Evolutionary conservation across 192 early-diverging fungal genomes (phyloP), one percentile per base, ranked within the genome.

Genomic region (Coemansia reversa): DNA sequence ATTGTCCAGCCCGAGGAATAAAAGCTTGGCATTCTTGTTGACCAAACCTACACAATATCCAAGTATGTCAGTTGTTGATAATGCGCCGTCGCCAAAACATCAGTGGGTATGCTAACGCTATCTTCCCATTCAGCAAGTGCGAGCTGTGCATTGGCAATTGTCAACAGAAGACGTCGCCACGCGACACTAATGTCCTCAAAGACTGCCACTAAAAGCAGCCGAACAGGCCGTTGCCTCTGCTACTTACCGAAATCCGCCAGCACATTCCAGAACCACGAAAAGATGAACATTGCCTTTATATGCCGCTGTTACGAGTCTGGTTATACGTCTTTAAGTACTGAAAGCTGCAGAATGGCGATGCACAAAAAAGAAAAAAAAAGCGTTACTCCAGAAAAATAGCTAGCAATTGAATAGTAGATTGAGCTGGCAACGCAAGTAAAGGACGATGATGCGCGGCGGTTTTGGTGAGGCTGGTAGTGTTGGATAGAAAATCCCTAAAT

Each of bases 1-100:
- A 84, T 96, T 96, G 81, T 99, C 97, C 50, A 99, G 87, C 59
- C 97, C 97, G 55, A 99, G 87, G 84, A 99, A 99, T 54, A 99
- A 84, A 70, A 99, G 94, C 83, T 96, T 98, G 58, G 95, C 97
- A 79, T 94, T 97, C 85, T 99, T 99, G 84, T 99, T 98, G 74
- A 95, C 82, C 73, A 99, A 87, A 69, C 97, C 96, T 98, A 77
- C 47, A 58, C 9, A 16, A 0, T n/a, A 62, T 30, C 33, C 49
- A 53, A 60, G 14, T n/a, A 50, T 24, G 7, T 29, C 50, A 51
- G 29, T 69, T 33, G 30, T 33, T 33, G 22, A 28, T 60, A 16
- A 14, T 57, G 29, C 8, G 55, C 23, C 29, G 25, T n/a, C 33
- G 55, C 5, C 2, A 57, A 22, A 29, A 20, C 14, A 33, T 28